Evolutionary conservation across 345 rosid genomes (phyloP), one percentile per base, ranked within the genome.

Genomic region (Aethionema arabicum): DNA sequence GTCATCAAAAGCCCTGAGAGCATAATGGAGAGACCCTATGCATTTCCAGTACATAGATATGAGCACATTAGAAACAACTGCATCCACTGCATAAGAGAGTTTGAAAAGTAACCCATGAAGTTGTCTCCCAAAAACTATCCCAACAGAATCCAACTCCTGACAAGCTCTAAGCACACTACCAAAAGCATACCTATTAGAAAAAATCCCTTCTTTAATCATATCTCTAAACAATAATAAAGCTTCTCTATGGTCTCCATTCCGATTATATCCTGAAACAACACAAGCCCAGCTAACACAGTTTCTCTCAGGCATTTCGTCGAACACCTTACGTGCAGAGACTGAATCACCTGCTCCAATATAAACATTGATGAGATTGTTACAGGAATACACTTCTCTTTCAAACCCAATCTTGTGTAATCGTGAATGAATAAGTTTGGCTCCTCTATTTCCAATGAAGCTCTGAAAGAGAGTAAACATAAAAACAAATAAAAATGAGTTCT

Each of bases 221-320:
- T 47, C 62, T 78, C 67, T 83, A 27, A 86, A 80, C 37, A 77
- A 56, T 14, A 39, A 4, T 42, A 76, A 80, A 7, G 90, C 95
- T 68, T 86, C 83, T 13, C 11, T 65, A 2, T 79, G 76, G 67
- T 70, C 68, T 11, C 96, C 81, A 39, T 78, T 80, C 67, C 71
- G 79, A 13, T 53, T 69, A 42, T 80, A 83, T 48, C 96, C 98
- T 0, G 98, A 85, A 75, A 91, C 79, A 76, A 88, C 55, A 45
- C 90, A 82, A 14, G 92, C 85, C 98, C 98, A 86, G 0, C 95
- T 74, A 59, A 88, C 90, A 6, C 70, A 67, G 72, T 85, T 91
- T 59, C 78, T 86, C 2, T 52, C 74, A n/a, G 80, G 72, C 96
- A 91, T 84, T 83, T 85, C 90, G 61, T 71, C 88, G 11, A 91